Percentiles rank a stretch among this genome's conserved stretches.
Conservation (phyloP, 2,329 filamentous ascomycete genomes). For the Fusarium papillatum region DNA sequence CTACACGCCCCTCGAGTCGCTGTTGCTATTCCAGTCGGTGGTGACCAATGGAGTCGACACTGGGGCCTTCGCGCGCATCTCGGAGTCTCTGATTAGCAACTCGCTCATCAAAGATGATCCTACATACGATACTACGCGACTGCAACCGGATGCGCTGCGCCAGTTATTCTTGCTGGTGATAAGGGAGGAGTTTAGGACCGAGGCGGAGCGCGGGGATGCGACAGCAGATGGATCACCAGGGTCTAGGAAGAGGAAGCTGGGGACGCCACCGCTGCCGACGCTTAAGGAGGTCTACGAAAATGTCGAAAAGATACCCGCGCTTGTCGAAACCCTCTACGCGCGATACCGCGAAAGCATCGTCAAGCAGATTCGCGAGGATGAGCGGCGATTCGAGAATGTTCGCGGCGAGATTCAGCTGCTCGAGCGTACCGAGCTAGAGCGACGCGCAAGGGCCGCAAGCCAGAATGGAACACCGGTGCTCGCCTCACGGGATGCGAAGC, state of each 20-base stretch:
- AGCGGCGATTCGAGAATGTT: constrained; percentile 74
- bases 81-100: constrained; percentile 81
- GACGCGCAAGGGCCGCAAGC: constrained; percentile 52
- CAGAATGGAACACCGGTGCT: constrained; percentile 50
- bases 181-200: constrained; percentile 76
- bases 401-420: constrained; percentile 78
- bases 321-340: constrained; percentile 82
- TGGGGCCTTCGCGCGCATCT: constrained; percentile 78
- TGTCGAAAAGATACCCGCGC: constrained; percentile 74
- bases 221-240: constrained; percentile 65
- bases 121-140: constrained; percentile 79
- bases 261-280: constrained; percentile 73
- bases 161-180: constrained; percentile 83
- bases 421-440: constrained; percentile 62
- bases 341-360: constrained; percentile 80
- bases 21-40: constrained; percentile 87
- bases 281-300: constrained; percentile 77
- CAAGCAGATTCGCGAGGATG: constrained; percentile 80
- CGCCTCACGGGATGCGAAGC: constrained; percentile 50
- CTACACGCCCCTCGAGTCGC: constrained; percentile 88
- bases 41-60: constrained; percentile 75
- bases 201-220: constrained; percentile 54
- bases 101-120: constrained; percentile 77
- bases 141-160: constrained; percentile 84
- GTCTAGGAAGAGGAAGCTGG: constrained; percentile 82